Base-by-base conservation (phyloP, 2,329 filamentous ascomycete genomes). In the Claviceps capensis region DNA sequence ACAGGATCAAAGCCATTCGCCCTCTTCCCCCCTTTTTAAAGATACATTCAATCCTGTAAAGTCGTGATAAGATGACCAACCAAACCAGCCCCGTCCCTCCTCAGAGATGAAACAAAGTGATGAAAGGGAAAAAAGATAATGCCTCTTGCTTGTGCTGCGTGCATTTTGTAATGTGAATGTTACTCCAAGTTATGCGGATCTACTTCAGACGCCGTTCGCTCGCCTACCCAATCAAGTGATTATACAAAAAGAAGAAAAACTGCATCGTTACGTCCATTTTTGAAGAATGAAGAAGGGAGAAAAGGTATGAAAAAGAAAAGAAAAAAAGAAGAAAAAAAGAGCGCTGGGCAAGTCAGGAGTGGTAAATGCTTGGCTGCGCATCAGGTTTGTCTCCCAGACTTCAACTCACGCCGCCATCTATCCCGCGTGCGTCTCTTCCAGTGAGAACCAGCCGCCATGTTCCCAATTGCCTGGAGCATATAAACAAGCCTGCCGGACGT, bases 391-490 rank as follows among this genome's bases (percentile, higher is more conserved):
- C 17, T 16, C 19, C 23, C 16, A 11, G 11, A 36, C 36, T 30
- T 9, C 44, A 22, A 13, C 17, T 41, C 43, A 7, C 14, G 22
- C 26, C 44, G 44, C 34, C 44, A 7, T 6, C 37, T 8, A 36
- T 40, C 2, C 8, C 34, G 19, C 37, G 37, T 14, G 58, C 53
- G 34, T 63, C 60, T 5, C 45, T 46, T 57, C 58, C 6, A 58
- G 41, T 11, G 51, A 52, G 49, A 95, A 93, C 88, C 88, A 95
- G 1, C 89, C 89, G 4, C 89, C 89, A n/a, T 73, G 71, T 59
- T 94, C 88, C 89, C 88, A 95, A 46, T 82, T 65, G 0, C 88
- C 88, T 2, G 79, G 72, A 45, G 73, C 67, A 61, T 94, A 94
- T 0, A 89, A 63, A 58, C 80, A 83, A n/a, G 72, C 66, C 17